Conservation (phyloP, 805 yeast genomes). For the Spencermartinsiella europaea region DNA sequence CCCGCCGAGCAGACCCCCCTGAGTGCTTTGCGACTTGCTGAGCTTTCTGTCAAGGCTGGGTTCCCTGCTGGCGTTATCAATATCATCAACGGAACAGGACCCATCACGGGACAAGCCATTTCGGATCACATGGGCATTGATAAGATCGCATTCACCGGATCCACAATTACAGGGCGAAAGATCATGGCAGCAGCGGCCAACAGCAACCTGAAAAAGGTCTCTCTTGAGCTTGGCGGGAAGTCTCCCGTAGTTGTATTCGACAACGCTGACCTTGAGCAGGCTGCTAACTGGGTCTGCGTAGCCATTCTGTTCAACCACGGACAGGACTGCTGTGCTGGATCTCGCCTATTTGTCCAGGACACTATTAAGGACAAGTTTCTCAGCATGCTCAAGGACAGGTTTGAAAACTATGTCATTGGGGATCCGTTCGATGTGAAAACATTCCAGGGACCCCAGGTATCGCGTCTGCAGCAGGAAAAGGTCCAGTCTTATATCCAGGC, state of each 20-base stretch:
- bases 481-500: slow-evolving; percentile 64
- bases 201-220: slow-evolving; percentile 65
- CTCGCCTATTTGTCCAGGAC: slow-evolving; percentile 83
- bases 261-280: slow-evolving; percentile 73
- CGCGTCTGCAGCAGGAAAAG: slow-evolving; percentile 65
- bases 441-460: slow-evolving; percentile 87
- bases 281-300: slow-evolving; percentile 63
- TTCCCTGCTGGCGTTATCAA: slow-evolving; percentile 73
- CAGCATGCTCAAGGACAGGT: slow-evolving; percentile 46
- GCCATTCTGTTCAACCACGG: slow-evolving; percentile 91
- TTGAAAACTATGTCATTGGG: slow-evolving; percentile 48
- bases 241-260: slow-evolving; percentile 83
- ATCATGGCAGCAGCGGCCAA: slow-evolving; percentile 73
- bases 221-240: slow-evolving; percentile 92
- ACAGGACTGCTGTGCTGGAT: slow-evolving; percentile 92
- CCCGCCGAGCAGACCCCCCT: slow-evolving; percentile 72
- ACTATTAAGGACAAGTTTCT: slow-evolving; percentile 69
- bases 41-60: slow-evolving; percentile 55
- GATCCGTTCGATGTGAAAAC: slow-evolving; percentile 69
- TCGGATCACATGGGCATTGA: slow-evolving; percentile 60
- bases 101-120: slow-evolving; percentile 57
- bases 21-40: slow-evolving; percentile 55
- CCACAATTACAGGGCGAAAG: slow-evolving; percentile 77
- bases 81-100: slow-evolving; percentile 64
- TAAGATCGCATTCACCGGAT: slow-evolving; percentile 91